Percentiles rank a stretch among this genome's conserved stretches.
phyloP scores from a whole-genome alignment of 805 yeast genomes.

The Schizosaccharomyces osmophilus region DNA sequence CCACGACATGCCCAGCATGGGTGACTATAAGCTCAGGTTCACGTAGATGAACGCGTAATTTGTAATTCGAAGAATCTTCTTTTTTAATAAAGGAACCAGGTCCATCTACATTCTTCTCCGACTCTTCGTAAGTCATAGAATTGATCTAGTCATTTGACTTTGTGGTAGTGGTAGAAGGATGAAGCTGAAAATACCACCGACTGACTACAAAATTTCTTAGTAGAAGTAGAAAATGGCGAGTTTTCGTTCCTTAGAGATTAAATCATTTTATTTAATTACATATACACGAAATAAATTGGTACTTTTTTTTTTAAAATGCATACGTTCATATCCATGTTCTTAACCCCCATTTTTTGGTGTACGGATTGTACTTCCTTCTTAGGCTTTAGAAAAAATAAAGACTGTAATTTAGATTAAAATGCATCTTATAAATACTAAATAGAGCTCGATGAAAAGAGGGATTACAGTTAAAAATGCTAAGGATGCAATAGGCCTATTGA shows the following conservation, averaged over 20 bases:
- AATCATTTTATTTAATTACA: background rate
- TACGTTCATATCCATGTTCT: too few species aligned
- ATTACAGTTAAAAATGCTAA: too few species aligned
- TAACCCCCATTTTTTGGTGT: too few species aligned
- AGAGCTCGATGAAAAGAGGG: too few species aligned
- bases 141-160: background rate
- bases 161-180: background rate
- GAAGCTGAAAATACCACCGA: background rate
- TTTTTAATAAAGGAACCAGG: background rate
- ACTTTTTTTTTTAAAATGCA: too few species aligned
- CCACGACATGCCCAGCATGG: conserved; percentile 32
- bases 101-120: background rate
- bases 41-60: background rate
- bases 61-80: background rate
- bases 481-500: too few species aligned
- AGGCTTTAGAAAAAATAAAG: too few species aligned
- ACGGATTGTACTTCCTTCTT: too few species aligned
- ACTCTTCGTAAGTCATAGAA: background rate
- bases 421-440: too few species aligned
- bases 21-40: conserved; percentile 26
- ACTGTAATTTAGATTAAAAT: too few species aligned
- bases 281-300: too few species aligned
- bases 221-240: background rate
- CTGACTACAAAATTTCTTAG: background rate
- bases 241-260: background rate